Percentiles rank a stretch among this genome's conserved stretches.
Conservation (phyloP, 305 asterid genomes). For the Fraxinus platypoda region DNA sequence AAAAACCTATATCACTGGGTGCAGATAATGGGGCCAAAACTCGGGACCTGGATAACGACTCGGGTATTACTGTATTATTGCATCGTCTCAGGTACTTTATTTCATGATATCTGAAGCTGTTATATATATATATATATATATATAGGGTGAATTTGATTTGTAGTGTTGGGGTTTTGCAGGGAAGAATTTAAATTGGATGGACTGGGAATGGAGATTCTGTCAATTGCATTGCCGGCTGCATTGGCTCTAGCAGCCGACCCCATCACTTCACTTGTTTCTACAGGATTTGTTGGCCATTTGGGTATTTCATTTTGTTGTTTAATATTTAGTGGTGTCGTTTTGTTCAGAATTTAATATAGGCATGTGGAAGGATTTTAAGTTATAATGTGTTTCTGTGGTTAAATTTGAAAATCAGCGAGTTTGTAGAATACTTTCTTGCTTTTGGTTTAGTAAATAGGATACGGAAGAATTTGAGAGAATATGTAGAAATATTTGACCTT, state of each 20-base stretch:
- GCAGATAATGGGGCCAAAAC: conserved; percentile 26
- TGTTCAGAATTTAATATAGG: not conserved
- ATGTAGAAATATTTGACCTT: not conserved
- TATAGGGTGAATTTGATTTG: not conserved
- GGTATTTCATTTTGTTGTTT: conserved; percentile 42
- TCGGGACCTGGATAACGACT: conserved; percentile 19
- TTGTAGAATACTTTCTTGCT: not conserved
- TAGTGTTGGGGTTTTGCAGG: conserved; percentile 37
- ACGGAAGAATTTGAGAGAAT: not conserved
- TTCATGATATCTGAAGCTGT: not conserved
- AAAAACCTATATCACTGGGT: conserved; percentile 25
- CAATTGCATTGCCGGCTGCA: conserved; percentile 87
- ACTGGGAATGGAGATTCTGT: conserved; percentile 65
- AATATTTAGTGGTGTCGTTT: not conserved
- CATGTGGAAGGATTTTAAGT: not conserved
- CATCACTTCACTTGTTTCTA: conserved; percentile 74
- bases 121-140: too few species aligned
- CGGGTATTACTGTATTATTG: conserved; percentile 14
- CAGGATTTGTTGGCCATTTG: conserved; percentile 88
- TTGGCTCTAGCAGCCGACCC: conserved; percentile 95
- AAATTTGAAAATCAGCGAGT: not conserved
- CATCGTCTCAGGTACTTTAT: conserved; percentile 38
- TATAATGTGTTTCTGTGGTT: not conserved
- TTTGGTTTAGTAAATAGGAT: not conserved
- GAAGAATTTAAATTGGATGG: conserved; percentile 54